phyloP scores from a whole-genome alignment of 2,329 filamentous ascomycete species.

The Ascochyta rabiei region DNA sequence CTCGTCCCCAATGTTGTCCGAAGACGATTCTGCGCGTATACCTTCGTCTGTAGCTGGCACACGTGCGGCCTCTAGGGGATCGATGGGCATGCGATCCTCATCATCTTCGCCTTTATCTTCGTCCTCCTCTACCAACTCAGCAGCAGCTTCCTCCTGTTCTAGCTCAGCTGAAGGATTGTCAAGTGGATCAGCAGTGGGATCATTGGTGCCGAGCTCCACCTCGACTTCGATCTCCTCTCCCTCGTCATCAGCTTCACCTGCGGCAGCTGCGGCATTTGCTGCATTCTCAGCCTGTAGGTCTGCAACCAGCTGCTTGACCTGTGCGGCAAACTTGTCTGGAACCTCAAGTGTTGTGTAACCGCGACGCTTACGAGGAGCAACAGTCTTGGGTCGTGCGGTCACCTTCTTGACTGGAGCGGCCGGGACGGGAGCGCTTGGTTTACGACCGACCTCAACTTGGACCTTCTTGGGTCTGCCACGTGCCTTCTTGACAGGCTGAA shows the following conservation, averaged over 20 bases:
- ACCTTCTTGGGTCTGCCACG: constrained; percentile 28
- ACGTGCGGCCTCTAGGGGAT: background rate
- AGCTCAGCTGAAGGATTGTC: background rate
- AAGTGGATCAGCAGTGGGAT: background rate
- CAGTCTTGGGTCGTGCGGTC: constrained; percentile 12
- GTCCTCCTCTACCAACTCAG: background rate
- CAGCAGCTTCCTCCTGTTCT: background rate
- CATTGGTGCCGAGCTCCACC: constrained; percentile 6
- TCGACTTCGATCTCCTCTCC: constrained; percentile 4
- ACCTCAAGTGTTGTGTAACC: constrained; percentile 37
- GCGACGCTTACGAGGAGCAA: constrained; percentile 33
- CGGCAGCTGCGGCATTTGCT: constrained; percentile 7
- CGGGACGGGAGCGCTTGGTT: constrained; percentile 14
- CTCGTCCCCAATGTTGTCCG: constrained; percentile 2
- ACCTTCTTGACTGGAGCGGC: constrained; percentile 15
- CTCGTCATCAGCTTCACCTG: constrained; percentile 16
- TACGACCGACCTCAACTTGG: constrained; percentile 15
- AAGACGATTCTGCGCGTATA: background rate
- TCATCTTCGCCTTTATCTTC: background rate
- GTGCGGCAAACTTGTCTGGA: constrained; percentile 29
- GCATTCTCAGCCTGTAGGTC: constrained; percentile 20
- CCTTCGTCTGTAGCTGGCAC: background rate
- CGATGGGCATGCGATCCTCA: background rate
- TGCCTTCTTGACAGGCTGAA: constrained; percentile 23
- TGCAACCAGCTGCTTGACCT: constrained; percentile 22